Base-by-base conservation (phyloP, 1,139 yeast species). In the Candida gigantensis region DNA sequence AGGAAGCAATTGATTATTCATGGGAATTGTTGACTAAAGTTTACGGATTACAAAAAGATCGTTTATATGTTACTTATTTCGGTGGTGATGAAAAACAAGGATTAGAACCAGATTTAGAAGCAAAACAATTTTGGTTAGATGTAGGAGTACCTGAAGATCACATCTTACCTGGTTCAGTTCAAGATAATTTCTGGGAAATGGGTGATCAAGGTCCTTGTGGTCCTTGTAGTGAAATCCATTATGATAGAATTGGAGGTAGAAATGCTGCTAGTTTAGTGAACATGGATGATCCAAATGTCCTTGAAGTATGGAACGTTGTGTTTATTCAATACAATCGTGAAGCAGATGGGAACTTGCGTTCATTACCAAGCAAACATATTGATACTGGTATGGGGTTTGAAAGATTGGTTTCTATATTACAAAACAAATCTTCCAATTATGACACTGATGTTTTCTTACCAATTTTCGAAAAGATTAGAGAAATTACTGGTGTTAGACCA, bases 201-300 rank as follows among this genome's bases (percentile, higher is more conserved):
- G 99, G 99, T 52, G 99, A 94, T 58, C 97, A 90, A 69, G 99
- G 99, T 49, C 99, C 99, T 31, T 92, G 99, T 72, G 99, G 99
- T 46, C 99, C 99, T 35, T 94, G 98, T 69, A 86, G 96, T 13
- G 98, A 92, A 65, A 78, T 92, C 51, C 99, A 92, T 64, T 92
- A 88, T 63, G 99, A 92, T 62, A 81, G 98, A 66, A 88, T 92
- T 47, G 98, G 98, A 45, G 97, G 97, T 39, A 81, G 99, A 70
- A 90, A 92, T 57, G 98, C 97, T 42, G 74, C 97, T 23, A 59
- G 67, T 49, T 74, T 92, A 50, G 99, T 92, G 51, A 92, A 92
- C 62, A 79, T 79, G 81, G 98, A 92, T 64, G 98, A 92, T 62
- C 98, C 98, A 42, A 87, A 92, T 61, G 99, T 92, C 38, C 74